A percentile compares a stretch with the other conserved stretches of the same genome.
Evolutionary conservation across 768 basidiomycete species (phyloP).

Genomic region (Termitomyces bulborhizus): DNA sequence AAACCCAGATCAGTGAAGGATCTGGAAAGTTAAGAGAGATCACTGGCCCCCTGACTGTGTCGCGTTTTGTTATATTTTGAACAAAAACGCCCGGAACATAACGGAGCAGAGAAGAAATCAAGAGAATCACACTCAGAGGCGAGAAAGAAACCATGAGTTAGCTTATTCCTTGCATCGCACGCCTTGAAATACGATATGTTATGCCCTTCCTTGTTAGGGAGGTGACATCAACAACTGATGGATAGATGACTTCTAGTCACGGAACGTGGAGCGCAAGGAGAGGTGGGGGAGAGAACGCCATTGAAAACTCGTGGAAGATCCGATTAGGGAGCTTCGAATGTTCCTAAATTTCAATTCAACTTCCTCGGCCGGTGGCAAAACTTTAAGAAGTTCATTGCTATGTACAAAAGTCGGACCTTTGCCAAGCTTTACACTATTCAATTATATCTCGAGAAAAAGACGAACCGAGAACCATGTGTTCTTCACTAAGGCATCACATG

Average conservation of each 20-base stretch:
- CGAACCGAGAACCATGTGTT: too few species aligned
- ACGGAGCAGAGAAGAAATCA: background rate
- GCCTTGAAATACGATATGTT: too few species aligned
- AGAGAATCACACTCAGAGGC: background rate
- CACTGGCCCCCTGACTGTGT: constrained; percentile 9
- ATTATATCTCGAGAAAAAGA: too few species aligned
- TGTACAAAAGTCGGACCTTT: too few species aligned
- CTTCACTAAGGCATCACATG: too few species aligned
- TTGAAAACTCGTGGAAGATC: background rate
- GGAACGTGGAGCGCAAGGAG: background rate
- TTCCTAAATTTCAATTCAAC: background rate
- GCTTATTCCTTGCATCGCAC: too few species aligned
- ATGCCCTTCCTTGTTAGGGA: too few species aligned
- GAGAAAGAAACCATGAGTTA: background rate
- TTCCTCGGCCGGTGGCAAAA: background rate
- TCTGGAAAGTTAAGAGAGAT: constrained; percentile 10
- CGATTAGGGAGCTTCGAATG: background rate
- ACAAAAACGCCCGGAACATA: background rate
- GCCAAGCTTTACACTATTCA: too few species aligned
- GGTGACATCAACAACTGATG: background rate
- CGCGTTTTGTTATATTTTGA: constrained; percentile 10
- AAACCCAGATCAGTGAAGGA: constrained; percentile 10
- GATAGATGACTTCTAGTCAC: background rate
- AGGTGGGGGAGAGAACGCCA: background rate
- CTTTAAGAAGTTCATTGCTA: too few species aligned